Evolutionary conservation across 345 rosid species (phyloP).

Genomic region (Crucihimalaya himalaica): DNA sequence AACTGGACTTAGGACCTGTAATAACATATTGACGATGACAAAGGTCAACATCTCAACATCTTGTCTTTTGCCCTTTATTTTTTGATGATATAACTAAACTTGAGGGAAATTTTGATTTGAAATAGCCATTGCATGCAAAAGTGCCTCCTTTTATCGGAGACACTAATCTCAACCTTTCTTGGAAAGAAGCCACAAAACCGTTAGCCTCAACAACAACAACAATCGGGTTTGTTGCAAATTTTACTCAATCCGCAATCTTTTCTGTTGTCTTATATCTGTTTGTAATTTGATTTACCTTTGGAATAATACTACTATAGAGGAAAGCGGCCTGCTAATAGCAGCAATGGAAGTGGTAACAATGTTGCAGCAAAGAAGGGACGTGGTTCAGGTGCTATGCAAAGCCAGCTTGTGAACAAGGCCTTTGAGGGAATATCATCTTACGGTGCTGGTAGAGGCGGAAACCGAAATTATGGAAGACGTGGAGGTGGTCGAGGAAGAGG

Average conservation of each 20-base stretch:
- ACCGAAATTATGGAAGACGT: conserved; percentile 60
- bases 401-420: conserved; percentile 87
- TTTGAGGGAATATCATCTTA: conserved; percentile 73
- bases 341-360: conserved; percentile 55
- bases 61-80: not conserved
- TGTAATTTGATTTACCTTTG: conserved; percentile 3
- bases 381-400: conserved; percentile 44
- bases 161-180: conserved; percentile 80
- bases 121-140: conserved; percentile 86
- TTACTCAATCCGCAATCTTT: conserved; percentile 8
- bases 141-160: conserved; percentile 89
- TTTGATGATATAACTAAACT: conserved; percentile 7
- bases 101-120: not conserved
- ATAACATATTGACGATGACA: conserved; percentile 94
- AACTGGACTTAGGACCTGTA: conserved; percentile 88
- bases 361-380: conserved; percentile 66
- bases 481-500: conserved; percentile 71
- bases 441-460: conserved; percentile 59
- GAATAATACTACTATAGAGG: conserved; percentile 47
- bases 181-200: conserved; percentile 85
- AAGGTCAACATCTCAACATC: conserved; percentile 56
- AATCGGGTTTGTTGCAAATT: conserved; percentile 58
- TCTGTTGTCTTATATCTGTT: conserved; percentile 14
- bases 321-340: conserved; percentile 69
- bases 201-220: conserved; percentile 49